These are phyloP conservation scores for Quercus phellos DNA, from an alignment of 331 rosid genomes.

Conservation along the genomic window DNA sequence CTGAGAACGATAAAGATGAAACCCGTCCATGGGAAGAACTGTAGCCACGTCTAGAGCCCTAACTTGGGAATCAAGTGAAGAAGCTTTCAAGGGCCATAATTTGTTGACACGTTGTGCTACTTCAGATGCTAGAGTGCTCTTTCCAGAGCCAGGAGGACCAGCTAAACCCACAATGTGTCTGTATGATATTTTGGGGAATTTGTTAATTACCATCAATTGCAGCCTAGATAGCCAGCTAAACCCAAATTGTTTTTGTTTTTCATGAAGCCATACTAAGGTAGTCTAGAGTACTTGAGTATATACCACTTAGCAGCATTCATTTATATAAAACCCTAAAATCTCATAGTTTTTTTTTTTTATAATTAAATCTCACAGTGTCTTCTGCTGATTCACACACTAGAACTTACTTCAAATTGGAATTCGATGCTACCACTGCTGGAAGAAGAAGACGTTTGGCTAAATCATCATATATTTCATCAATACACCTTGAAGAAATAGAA, in stretches of 20 bases:
- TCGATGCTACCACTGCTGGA: constrained; percentile 35
- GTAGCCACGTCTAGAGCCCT: constrained; percentile 56
- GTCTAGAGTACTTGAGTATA: no score
- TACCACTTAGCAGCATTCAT: not conserved
- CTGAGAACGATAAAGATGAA: constrained; percentile 80
- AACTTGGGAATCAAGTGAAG: constrained; percentile 58
- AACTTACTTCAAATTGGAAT: constrained; percentile 63
- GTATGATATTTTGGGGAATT: constrained; percentile 16
- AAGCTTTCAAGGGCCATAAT: constrained; percentile 57
- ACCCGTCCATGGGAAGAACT: constrained; percentile 89
- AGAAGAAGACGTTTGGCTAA: constrained; percentile 63
- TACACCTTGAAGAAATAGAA: constrained; percentile 42
- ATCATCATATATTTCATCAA: constrained; percentile 68
- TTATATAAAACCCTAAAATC: not conserved
- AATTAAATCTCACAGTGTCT: not conserved
- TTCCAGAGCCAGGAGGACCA: constrained; percentile 98
- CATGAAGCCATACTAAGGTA: no score
- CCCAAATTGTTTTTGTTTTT: no score
- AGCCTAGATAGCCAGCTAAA: no score
- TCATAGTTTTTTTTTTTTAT: no score
- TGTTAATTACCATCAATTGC: no score
- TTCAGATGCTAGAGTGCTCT: constrained; percentile 73
- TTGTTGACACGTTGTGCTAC: constrained; percentile 64
- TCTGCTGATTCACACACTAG: constrained; percentile 7
- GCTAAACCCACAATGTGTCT: constrained; percentile 81